Base-by-base conservation (phyloP, 441 rosid species). In the Euphorbia corollata region DNA sequence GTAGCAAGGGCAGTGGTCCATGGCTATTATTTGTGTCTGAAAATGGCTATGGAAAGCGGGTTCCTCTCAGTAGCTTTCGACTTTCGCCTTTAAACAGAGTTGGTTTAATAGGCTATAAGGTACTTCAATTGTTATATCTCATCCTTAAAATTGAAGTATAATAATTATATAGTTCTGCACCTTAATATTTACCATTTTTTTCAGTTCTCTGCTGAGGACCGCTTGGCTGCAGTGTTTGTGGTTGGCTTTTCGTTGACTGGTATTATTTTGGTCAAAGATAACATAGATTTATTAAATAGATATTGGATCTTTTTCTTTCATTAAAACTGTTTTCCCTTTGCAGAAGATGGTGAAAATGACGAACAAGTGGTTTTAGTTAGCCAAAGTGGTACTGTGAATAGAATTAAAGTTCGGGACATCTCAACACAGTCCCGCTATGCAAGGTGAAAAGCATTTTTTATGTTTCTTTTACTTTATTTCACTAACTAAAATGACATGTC, bases 311-410 rank as follows among this genome's bases (percentile, higher is more conserved):
- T 51, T 51, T n/a, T 15, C 13, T 7, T 50, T 12, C 0, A 13
- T 50, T 15, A 9, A 4, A 8, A 45, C 32, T 27, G 32, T 27
- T 47, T 7, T 58, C 27, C 45, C 45, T 22, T 65, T 51, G 59
- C 81, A 89, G 96, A 91, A 67, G 93, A 91, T 74, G 96, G 97
- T 47, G 97, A 94, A 79, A 87, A 92, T 60, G 93, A 91, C 51
- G 99, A 94, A 72, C 96, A 94, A 77, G 89, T 94, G 32, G 96
- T 94, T 76, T 76, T 91, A 32, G 96, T 93, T 55, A 93, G 97
- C 82, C 99, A 93, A 74, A 93, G 92, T 61, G 97, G 99, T 67
- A 87, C 91, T 13, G 84, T 87, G 20, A 94, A 91, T 74, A 83
- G 99, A 75, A 86, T 94, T 71, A 94, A 94, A 84, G 99, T 91